Conservation (phyloP, 768 basidiomycete genomes). For the Suillus ampliporus region DNA sequence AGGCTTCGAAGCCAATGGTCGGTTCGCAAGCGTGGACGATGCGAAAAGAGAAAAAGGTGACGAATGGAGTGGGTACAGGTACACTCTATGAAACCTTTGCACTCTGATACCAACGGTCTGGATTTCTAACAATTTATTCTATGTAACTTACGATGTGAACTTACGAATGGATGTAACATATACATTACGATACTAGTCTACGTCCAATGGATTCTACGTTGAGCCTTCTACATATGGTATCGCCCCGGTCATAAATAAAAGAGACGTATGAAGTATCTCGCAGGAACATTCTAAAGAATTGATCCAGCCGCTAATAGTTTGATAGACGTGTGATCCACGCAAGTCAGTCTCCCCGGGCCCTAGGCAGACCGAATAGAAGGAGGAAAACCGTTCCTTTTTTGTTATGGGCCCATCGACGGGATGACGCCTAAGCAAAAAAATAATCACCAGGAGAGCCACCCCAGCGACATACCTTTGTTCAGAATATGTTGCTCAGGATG, state of each 20-base stretch:
- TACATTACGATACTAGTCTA: neutral
- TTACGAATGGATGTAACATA: constrained; percentile 1
- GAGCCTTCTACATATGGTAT: neutral
- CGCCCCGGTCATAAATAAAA: neutral
- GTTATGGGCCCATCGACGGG: too few species aligned
- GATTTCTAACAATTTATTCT: neutral
- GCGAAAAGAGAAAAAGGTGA: constrained; percentile 76
- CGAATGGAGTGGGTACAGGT: constrained; percentile 77
- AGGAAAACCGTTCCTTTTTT: too few species aligned
- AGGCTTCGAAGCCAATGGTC: constrained; percentile 56
- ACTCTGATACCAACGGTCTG: neutral
- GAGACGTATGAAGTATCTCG: neutral
- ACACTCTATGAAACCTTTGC: constrained; percentile 50
- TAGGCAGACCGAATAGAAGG: too few species aligned
- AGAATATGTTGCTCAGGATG: too few species aligned
- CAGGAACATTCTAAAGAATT: neutral
- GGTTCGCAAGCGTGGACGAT: constrained; percentile 61
- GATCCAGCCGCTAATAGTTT: neutral
- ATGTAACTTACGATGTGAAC: constrained; percentile 1
- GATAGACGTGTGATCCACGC: neutral
- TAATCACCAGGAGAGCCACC: too few species aligned
- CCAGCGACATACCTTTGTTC: too few species aligned
- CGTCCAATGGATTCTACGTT: neutral
- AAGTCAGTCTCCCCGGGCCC: too few species aligned
- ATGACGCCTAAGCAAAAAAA: too few species aligned